phyloP scores from a whole-genome alignment of 257 asterid species.

The Ballota nigra region DNA sequence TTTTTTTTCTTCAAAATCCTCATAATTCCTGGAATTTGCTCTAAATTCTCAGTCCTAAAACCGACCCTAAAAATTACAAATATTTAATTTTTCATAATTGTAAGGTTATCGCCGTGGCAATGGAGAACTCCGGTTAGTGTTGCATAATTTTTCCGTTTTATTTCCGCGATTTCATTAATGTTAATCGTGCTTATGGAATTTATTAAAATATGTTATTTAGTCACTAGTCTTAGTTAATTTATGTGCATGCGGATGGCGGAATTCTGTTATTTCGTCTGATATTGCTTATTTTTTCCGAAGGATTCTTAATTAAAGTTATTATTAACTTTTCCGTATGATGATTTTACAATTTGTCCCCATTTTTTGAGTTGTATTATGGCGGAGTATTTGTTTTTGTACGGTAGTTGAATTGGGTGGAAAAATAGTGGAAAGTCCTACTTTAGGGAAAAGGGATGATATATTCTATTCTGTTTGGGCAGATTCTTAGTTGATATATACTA shows the following conservation, averaged over 20 bases:
- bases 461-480: constrained; percentile 13
- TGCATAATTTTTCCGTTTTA: background rate
- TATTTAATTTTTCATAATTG: background rate
- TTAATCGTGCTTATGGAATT: background rate
- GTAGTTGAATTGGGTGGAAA: constrained; percentile 17
- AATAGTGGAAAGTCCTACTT: background rate
- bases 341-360: background rate
- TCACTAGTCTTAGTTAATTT: constrained; percentile 3
- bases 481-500: constrained; percentile 2
- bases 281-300: background rate
- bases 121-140: constrained; percentile 47
- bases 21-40: constrained; percentile 22
- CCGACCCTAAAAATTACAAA: background rate
- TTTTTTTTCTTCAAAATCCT: constrained; percentile 13
- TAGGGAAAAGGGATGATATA: background rate
- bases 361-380: constrained; percentile 2
- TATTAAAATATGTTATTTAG: background rate
- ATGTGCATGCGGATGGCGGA: background rate
- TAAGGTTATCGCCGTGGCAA: constrained; percentile 13
- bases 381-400: background rate
- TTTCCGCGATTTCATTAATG: background rate
- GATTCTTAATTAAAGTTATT: constrained; percentile 10
- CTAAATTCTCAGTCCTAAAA: constrained; percentile 4
- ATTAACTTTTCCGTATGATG: background rate
- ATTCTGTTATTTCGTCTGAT: constrained; percentile 7